These are phyloP conservation scores for Echinochloa phyllopogon DNA, from an alignment of 176 grass and related monocot genomes.

Conservation along the genomic window DNA sequence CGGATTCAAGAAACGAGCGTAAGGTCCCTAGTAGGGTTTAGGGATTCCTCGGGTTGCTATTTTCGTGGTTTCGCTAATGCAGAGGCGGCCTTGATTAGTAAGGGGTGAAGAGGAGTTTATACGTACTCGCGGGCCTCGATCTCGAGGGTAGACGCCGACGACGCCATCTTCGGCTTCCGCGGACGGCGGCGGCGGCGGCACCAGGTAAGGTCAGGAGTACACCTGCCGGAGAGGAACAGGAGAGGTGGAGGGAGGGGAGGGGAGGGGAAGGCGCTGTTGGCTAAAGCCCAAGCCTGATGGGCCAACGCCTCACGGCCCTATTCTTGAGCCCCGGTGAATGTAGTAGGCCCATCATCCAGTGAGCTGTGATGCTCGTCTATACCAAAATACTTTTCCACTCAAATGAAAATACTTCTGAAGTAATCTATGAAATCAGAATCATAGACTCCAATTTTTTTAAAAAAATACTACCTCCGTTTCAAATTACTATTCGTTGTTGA, in stretches of 20 bases:
- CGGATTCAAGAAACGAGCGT: neutral
- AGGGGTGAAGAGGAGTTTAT: neutral
- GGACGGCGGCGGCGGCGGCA: conserved; percentile 22
- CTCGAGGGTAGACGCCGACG: conserved; percentile 83
- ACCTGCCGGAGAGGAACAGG: conserved; percentile 42
- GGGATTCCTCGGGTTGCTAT: conserved; percentile 1
- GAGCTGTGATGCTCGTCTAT: no score
- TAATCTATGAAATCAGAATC: no score
- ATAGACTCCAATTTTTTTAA: no score
- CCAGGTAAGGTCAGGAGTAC: conserved; percentile 12
- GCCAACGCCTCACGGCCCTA: neutral
- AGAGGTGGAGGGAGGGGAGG: neutral
- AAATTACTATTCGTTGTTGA: no score
- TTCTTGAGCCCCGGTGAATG: neutral
- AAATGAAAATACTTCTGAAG: no score
- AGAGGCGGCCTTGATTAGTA: neutral
- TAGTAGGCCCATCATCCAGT: neutral
- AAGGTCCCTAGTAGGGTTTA: conserved; percentile 44
- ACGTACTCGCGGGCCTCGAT: conserved; percentile 97
- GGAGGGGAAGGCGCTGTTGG: conserved; percentile 33
- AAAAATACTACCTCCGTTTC: no score
- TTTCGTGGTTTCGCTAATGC: neutral
- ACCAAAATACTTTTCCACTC: no score
- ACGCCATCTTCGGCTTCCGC: conserved; percentile 47
- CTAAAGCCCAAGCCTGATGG: conserved; percentile 5